phyloP scores from a whole-genome alignment of 441 rosid genomes.

The Eutrema salsugineum region DNA sequence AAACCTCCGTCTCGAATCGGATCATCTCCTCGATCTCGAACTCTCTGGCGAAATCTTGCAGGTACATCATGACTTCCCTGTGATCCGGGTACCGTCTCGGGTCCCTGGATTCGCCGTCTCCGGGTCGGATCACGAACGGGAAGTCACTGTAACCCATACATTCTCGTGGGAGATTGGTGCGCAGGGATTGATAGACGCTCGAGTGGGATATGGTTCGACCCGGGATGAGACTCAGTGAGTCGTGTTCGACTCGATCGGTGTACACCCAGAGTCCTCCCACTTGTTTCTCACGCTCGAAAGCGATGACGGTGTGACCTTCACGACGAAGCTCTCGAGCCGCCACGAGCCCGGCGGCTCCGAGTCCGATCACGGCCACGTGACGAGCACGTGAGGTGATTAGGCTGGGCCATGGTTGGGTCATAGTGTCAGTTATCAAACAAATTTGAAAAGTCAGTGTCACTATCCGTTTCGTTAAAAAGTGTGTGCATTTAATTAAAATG shows the following conservation, averaged over 20 bases:
- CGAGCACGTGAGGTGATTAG: background rate
- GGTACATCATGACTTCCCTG: constrained; percentile 51
- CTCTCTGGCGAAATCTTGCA: constrained; percentile 53
- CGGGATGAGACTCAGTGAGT: constrained; percentile 50
- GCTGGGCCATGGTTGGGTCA: no score
- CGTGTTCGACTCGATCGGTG: constrained; percentile 37
- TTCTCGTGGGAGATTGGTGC: constrained; percentile 63
- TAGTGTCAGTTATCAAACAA: no score
- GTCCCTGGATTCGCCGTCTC: constrained; percentile 30
- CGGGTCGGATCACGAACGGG: constrained; percentile 41
- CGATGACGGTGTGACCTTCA: constrained; percentile 45
- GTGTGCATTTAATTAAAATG: no score
- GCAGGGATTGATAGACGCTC: constrained; percentile 65
- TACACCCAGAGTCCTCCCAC: constrained; percentile 67
- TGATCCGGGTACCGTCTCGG: constrained; percentile 66
- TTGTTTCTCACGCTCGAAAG: constrained; percentile 38
- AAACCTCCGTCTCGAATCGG: no score
- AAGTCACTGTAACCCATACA: constrained; percentile 52
- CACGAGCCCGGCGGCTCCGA: constrained; percentile 52
- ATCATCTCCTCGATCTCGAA: constrained; percentile 42
- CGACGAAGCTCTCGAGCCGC: constrained; percentile 48
- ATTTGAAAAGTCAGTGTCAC: no score
- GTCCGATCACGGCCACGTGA: constrained; percentile 65
- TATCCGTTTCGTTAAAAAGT: no score
- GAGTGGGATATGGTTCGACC: constrained; percentile 39